Evolutionary conservation across 2,329 filamentous ascomycete genomes (phyloP).

Genomic region (Pseudogymnoascus sp.): DNA sequence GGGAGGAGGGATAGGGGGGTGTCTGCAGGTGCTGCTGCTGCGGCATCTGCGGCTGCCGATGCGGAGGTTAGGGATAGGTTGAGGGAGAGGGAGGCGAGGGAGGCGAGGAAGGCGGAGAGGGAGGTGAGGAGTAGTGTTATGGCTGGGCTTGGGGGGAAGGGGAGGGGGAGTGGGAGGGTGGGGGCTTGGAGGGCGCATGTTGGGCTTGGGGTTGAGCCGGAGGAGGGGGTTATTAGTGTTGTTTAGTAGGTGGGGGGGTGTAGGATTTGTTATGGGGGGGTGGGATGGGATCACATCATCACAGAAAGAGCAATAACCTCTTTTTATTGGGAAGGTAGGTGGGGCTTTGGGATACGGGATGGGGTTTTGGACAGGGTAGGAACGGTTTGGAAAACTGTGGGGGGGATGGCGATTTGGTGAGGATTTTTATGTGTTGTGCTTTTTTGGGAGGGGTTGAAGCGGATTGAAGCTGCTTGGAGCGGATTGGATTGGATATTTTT

Average conservation of each 20-base stretch:
- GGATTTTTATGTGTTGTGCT: not conserved
- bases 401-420: not conserved
- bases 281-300: not conserved
- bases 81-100: not conserved
- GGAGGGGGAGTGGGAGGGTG: slow-evolving; percentile 20
- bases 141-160: slow-evolving; percentile 21
- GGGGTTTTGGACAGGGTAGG: too few relatives aligned
- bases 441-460: not conserved
- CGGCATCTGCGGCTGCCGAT: not conserved
- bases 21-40: not conserved
- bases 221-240: slow-evolving; percentile 21
- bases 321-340: too few relatives aligned
- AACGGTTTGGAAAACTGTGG: not conserved
- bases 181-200: slow-evolving; percentile 26
- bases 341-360: too few relatives aligned
- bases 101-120: not conserved
- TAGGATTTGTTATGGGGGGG: not conserved
- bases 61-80: not conserved
- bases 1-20: not conserved
- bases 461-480: not conserved
- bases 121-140: slow-evolving; percentile 17
- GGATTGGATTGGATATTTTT: not conserved
- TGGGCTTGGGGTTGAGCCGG: slow-evolving; percentile 21
- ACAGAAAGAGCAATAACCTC: too few relatives aligned
- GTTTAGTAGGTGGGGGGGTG: not conserved